Base-by-base conservation (phyloP, 2,329 filamentous ascomycete genomes). In the Cladosporium sp. region DNA sequence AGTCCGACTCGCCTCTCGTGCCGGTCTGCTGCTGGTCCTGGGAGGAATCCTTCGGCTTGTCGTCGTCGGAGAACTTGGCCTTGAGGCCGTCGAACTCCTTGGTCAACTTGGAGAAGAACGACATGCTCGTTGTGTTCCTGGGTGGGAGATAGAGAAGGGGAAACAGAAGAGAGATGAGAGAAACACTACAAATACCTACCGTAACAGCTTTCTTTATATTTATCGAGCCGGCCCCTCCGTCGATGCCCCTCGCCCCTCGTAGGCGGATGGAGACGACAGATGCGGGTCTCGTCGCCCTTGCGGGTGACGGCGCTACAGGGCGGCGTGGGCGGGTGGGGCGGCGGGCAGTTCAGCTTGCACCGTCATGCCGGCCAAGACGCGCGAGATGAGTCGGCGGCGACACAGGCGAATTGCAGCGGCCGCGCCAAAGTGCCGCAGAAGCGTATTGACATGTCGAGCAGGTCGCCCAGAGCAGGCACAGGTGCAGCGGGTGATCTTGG, bases 101-200 rank as follows among this genome's bases (percentile, higher is more conserved):
- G 62, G 71, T 73, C 57, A 74, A 68, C 56, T 75, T 74, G 62
- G 72, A 73, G 58, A 74, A 67, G 56, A 75, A 74, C 50, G 72
- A 72, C 72, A 75, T 74, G 42, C 7, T 59, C 37, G 46, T 18
- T 43, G 48, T 19, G 14, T 7, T 35, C 9, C 18, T 50, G 7
- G 40, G 5, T 9, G 28, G 10, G 14, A 9, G n/a, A 38, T 38
- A 38, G 35, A 38, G 6, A 8, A 43, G 28, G 18, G 28, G 48
- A 43, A 31, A 19, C 22, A 11, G 28, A 18, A 38, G 34, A 46
- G 16, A 13, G 13, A 10, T 19, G 42, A 37, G 37, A 40, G 18
- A 18, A 33, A 28, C 40, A 13, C 28, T 18, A 13, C 19, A 50
- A 50, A 43, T 8, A 38, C 48, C 46, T n/a, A 34, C 46, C 38